Base-by-base conservation (phyloP, 768 basidiomycete species). In the Saitozyma sp. region DNA sequence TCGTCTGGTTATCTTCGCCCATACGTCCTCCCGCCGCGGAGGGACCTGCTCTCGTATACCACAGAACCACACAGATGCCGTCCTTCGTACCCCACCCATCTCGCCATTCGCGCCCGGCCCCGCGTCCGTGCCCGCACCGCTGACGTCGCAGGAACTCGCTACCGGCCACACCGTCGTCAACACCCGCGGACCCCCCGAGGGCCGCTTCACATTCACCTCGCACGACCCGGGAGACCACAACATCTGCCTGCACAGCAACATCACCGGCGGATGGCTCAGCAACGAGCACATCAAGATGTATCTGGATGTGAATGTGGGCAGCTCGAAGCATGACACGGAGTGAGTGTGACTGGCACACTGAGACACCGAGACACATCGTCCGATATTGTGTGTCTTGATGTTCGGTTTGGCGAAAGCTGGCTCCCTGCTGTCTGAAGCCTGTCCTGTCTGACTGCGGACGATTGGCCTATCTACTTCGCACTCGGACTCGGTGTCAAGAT, bases 181-280 rank as follows among this genome's bases (percentile, higher is more conserved):
- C 71, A 93, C 92, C 9, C 86, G 87, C n/a, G 96, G 96, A 1
- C 90, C 93, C 6, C 83, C 87, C 20, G 89, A 95, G 54, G 90
- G 96, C 38, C 86, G 86, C 61, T 98, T 98, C 82, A 98, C 96
- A 0, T 99, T 99, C 76, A 97, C 96, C 37, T 96, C 95, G 6
- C 92, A 96, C 77, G 92, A 94, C 63, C 85, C 94, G 38, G 94
- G 94, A 53, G 96, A 98, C 82, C 96, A 99, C 82, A 88, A 90
- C 57, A 96, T 99, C 75, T 99, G 96, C 78, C 85, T 98, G 54
- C 91, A 91, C 7, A 90, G 91, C 17, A 95, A 95, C 79, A 89
- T 92, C 80, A 88, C 91, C 38, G 80, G 82, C 2, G 86, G 90
- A 14, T 95, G 91, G 92, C 90, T 90, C 80, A 67, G 69, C 6